Percentiles rank a stretch among this genome's conserved stretches.
Conservation (phyloP, 768 basidiomycete genomes). For the Botryobasidium botryosum region DNA sequence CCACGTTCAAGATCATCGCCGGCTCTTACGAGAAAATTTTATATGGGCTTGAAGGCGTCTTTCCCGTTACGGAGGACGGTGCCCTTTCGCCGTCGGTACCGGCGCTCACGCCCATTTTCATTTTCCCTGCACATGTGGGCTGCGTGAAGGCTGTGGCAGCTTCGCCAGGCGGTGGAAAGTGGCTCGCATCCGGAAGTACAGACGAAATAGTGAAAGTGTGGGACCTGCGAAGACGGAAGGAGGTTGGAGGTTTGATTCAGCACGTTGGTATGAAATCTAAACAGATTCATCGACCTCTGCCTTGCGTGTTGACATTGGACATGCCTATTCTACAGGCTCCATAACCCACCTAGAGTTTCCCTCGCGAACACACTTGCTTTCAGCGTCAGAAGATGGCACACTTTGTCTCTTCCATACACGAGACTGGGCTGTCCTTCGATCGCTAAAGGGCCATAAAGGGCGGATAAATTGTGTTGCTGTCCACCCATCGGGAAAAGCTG, state of each 20-base stretch:
- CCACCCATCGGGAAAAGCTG: constrained; percentile 86
- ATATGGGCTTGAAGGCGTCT: constrained; percentile 66
- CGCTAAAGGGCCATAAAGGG: constrained; percentile 85
- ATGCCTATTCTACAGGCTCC: constrained; percentile 39
- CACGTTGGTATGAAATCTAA: constrained; percentile 56
- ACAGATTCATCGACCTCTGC: no score
- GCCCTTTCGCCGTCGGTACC: constrained; percentile 14
- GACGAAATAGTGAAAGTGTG: constrained; percentile 96
- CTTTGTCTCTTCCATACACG: constrained; percentile 80
- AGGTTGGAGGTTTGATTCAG: constrained; percentile 87
- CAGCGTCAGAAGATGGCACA: constrained; percentile 85
- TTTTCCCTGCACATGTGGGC: constrained; percentile 92
- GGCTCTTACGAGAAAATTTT: constrained; percentile 95
- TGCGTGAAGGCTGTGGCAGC: constrained; percentile 83
- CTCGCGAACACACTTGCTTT: constrained; percentile 74
- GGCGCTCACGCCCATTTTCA: constrained; percentile 63
- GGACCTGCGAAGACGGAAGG: constrained; percentile 82
- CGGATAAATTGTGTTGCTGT: constrained; percentile 80
- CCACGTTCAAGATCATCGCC: constrained; percentile 68
- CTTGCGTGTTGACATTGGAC: background rate
- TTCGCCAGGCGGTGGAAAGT: constrained; percentile 80
- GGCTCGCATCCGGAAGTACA: constrained; percentile 89
- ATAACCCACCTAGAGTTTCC: constrained; percentile 81
- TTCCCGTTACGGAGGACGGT: constrained; percentile 10
- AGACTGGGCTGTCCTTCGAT: constrained; percentile 82